These are phyloP conservation scores for Yamadazyma jaroonii DNA, from an alignment of 1,139 yeast species.

Conservation along the genomic window DNA sequence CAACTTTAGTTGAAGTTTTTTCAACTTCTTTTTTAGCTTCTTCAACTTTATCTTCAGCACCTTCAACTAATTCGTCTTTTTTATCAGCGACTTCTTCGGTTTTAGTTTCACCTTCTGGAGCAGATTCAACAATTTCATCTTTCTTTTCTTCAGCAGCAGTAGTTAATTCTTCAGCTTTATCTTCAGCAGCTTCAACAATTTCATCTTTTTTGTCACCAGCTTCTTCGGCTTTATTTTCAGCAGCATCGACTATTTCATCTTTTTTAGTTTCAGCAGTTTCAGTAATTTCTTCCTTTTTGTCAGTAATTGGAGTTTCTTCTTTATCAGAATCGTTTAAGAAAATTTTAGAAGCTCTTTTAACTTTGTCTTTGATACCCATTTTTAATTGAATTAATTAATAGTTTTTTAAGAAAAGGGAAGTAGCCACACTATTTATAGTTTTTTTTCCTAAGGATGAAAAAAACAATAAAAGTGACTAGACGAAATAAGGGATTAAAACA, in stretches of 20 bases:
- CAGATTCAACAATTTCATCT: constrained; percentile 6
- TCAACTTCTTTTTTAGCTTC: constrained; percentile 31
- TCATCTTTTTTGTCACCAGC: constrained; percentile 12
- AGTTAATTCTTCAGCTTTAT: constrained; percentile 11
- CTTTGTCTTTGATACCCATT: constrained; percentile 47
- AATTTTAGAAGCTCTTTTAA: constrained; percentile 46
- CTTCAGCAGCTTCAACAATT: constrained; percentile 12
- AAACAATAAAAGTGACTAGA: constrained; percentile 2
- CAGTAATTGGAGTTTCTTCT: constrained; percentile 18
- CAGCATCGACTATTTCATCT: constrained; percentile 1
- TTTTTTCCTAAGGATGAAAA: not conserved
- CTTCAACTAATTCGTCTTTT: constrained; percentile 12
- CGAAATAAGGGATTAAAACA: constrained; percentile 4
- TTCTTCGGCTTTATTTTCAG: constrained; percentile 14
- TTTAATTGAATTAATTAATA: not conserved
- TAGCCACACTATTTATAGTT: constrained; percentile 8
- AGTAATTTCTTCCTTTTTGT: constrained; percentile 10
- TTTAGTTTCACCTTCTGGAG: constrained; percentile 6
- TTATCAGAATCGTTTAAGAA: constrained; percentile 36
- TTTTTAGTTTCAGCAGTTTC: constrained; percentile 6
- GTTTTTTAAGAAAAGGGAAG: constrained; percentile 2
- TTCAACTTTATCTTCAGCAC: constrained; percentile 16
- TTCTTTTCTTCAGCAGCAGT: constrained; percentile 8
- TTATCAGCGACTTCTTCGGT: constrained; percentile 12
- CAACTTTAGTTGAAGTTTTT: constrained; percentile 25